Evolutionary conservation across 177 flowering plant genomes (phyloP), one percentile per base, ranked within the genome.

Genomic region (Vitis hybrid): DNA sequence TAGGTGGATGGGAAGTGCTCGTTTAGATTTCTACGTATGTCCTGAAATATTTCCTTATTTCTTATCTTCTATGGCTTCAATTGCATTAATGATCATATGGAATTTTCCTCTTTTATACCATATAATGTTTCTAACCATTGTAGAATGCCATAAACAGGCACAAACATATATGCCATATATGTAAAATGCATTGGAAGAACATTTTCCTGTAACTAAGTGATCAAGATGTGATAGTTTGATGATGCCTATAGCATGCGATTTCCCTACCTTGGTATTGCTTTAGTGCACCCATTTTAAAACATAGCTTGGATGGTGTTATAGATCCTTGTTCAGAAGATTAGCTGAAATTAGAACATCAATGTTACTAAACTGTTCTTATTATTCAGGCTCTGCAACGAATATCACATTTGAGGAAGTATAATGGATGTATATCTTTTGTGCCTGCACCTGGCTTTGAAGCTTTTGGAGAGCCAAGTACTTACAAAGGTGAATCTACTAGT

Each of bases 1-100:
- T 68, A 80, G 99, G 71, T 96, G 98, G 97, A 93, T 96, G 97
- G 99, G 99, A 69, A 85, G 98, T 77, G 82, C 91, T 75, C 97
- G 99, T 13, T 1, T 96, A 55, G 97, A 89, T 71, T 83, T 96
- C 71, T 96, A 96, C 74, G 99, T 92, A 84, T 65, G 98, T 83
- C 54, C 26, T 66, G n/a, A 57, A 5, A 12, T 11, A 50, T 52
- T 31, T 59, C 29, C 58, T 50, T 50, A 68, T 63, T 57, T 71
- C 55, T 59, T 54, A 15, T 60, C 55, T 66, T 15, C 18, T 19
- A 13, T 63, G 51, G 2, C 55, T 29, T 12, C 18, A 14, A 13
- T 5, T 50, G 12, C 50, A 8, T 48, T 16, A 18, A 14, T 48
- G 16, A 39, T 11, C 29, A 57, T 19, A 57, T 20, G 19, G 48